Evolutionary conservation across 768 basidiomycete genomes (phyloP).

Genomic region (Suillus lakei): DNA sequence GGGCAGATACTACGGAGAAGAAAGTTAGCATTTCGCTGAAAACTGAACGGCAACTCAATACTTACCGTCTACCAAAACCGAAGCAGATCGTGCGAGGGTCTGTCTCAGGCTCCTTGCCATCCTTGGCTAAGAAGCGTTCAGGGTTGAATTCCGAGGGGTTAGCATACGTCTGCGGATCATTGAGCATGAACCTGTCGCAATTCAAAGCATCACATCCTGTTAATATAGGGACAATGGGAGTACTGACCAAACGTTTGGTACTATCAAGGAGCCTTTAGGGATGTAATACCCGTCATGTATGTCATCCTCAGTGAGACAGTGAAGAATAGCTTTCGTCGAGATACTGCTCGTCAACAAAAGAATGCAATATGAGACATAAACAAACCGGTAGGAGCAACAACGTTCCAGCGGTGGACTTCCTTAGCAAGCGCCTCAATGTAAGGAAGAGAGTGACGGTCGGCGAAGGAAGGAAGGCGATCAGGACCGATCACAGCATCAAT

Average conservation of each 20-base stretch:
- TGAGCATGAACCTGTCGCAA: conserved; percentile 17
- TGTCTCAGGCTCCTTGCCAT: no score
- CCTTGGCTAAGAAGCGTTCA: no score
- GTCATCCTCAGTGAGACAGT: conserved; percentile 61
- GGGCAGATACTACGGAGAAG: conserved; percentile 11
- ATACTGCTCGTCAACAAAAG: conserved; percentile 38
- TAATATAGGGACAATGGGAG: neutral
- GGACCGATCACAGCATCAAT: conserved; percentile 62
- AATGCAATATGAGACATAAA: conserved; percentile 32
- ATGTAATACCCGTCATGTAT: conserved; percentile 65
- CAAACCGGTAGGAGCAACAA: conserved; percentile 43
- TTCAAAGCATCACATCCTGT: neutral
- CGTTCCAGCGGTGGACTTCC: conserved; percentile 56
- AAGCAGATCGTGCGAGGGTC: conserved; percentile 60
- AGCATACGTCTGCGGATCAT: conserved; percentile 41
- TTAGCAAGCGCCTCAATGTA: conserved; percentile 64
- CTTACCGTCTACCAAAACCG: conserved; percentile 63
- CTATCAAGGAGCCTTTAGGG: conserved; percentile 45
- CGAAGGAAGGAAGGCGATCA: conserved; percentile 63
- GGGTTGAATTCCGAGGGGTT: no score
- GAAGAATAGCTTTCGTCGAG: conserved; percentile 37
- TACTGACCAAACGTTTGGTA: conserved; percentile 27
- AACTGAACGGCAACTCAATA: conserved; percentile 18
- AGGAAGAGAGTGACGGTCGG: conserved; percentile 60
- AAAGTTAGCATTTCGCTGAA: conserved; percentile 10